Base-by-base conservation (phyloP, 1,139 yeast species). In the Debaryomyces psychrophilus region DNA sequence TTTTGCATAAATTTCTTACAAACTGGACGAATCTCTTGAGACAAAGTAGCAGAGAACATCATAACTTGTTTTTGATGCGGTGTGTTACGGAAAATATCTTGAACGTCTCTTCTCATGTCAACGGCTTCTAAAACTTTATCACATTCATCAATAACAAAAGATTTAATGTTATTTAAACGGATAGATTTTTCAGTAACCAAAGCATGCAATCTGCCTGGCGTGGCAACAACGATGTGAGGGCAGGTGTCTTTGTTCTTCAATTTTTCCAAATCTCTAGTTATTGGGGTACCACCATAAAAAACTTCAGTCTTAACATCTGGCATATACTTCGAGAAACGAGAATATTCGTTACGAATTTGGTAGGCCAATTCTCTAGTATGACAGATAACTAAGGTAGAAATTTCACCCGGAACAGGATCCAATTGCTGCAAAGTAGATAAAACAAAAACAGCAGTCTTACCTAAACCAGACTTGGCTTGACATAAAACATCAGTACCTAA, bases 381-480 rank as follows among this genome's bases (percentile, higher is more conserved):
- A 76, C 99, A 93, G 59, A 93, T 82, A 46, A 93, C 98, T 64
- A 93, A 79, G 49, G 96, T 93, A 47, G 96, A 83, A 53, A 93
- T 88, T 72, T 93, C 98, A 62, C 99, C 99, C 51, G 96, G 90
- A 55, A 93, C 90, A 44, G 99, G 98, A 64, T 93, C 99, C 64
- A 93, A 81, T 76, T 93, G 98, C 73, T 93, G 98, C 65, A 93
- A 81, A 50, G 99, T 92, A 22, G 97, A 90, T 64, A 93, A 80
- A 49, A 93, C 98, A 61, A 93, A 93, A 51, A 93, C 99, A 44
- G 99, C 99, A 49, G 99, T 93, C 73, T 93, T 93, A 85, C 99
- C 99, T 60, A 93, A 81, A 85, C 99, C 99, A 41, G 99, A 93
- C 79, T 93, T 93, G 70, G 99, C 99, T 78, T 93, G 99, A 77